Conservation (phyloP, 176 grass and related monocot genomes). For the Carex pumila region DNA sequence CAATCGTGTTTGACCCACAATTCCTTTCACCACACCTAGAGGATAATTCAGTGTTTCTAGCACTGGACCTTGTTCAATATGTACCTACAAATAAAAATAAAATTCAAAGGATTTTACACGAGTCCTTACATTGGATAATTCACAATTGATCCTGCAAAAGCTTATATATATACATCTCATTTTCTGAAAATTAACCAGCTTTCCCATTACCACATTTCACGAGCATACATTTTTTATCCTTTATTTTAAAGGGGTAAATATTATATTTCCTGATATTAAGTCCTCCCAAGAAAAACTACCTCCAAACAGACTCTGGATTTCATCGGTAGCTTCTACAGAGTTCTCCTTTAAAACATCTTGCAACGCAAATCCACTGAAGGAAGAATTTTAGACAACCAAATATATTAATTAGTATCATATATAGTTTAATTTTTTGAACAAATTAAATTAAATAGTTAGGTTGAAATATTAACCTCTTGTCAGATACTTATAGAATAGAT, state of each 20-base stretch:
- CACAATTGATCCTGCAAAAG: not conserved
- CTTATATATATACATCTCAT: not conserved
- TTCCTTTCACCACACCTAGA: constrained; percentile 84
- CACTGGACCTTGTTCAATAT: constrained; percentile 94
- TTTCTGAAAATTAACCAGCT: not conserved
- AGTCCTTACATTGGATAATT: not conserved
- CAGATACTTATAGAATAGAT: constrained; percentile 79
- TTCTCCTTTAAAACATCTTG: constrained; percentile 70
- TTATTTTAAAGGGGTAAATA: not conserved
- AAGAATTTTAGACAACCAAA: constrained; percentile 18
- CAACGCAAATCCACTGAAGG: constrained; percentile 58
- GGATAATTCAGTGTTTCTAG: constrained; percentile 83
- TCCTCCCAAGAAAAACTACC: constrained; percentile 29
- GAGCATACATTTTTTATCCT: not conserved
- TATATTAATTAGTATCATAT: constrained; percentile 12
- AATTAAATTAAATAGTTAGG: not conserved
- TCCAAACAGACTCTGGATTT: constrained; percentile 59
- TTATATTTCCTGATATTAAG: not conserved
- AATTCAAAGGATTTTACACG: not conserved
- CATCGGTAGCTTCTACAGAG: constrained; percentile 51
- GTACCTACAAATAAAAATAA: constrained; percentile 38
- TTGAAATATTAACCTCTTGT: constrained; percentile 51
- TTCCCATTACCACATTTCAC: not conserved
- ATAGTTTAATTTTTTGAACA: not conserved
- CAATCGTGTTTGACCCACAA: constrained; percentile 82